Conservation (phyloP, 805 yeast species). For the Metschnikowia bowlesiae region DNA sequence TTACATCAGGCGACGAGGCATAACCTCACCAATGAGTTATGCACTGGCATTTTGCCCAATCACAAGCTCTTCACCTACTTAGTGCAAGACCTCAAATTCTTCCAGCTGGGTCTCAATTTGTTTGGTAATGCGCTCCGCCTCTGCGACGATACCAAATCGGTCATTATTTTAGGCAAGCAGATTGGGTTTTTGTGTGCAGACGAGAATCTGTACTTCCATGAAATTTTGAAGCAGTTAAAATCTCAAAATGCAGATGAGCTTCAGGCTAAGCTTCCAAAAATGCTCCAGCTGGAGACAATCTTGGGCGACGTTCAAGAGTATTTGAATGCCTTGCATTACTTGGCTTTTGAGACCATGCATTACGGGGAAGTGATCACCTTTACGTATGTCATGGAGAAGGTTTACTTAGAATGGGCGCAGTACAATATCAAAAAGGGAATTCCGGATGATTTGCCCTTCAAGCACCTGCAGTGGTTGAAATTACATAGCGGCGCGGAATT, state of each 20-base stretch:
- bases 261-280: conserved; percentile 16
- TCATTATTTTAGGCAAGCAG: conserved; percentile 44
- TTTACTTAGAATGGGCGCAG: conserved; percentile 52
- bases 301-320: conserved; percentile 38
- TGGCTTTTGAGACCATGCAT: conserved; percentile 22
- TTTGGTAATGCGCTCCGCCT: conserved; percentile 42
- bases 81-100: conserved; percentile 47
- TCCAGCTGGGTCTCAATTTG: conserved; percentile 38
- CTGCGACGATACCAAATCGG: conserved; percentile 37
- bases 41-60: conserved; percentile 43
- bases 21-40: conserved; percentile 41
- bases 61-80: conserved; percentile 41
- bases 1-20: conserved; percentile 34
- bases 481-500: conserved; percentile 49
- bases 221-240: conserved; percentile 22
- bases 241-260: conserved; percentile 17
- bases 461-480: conserved; percentile 48
- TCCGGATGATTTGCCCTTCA: conserved; percentile 31
- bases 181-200: conserved; percentile 47
- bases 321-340: conserved; percentile 27
- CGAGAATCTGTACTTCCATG: conserved; percentile 46
- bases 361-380: conserved; percentile 43
- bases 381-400: conserved; percentile 45
- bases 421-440: conserved; percentile 19
- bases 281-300: conserved; percentile 14